A percentile compares a stretch with the other conserved stretches of the same genome.
These are phyloP conservation scores for Meripilus lineatus DNA, from an alignment of 1,284 basidiomycete species.

Conservation along the genomic window DNA sequence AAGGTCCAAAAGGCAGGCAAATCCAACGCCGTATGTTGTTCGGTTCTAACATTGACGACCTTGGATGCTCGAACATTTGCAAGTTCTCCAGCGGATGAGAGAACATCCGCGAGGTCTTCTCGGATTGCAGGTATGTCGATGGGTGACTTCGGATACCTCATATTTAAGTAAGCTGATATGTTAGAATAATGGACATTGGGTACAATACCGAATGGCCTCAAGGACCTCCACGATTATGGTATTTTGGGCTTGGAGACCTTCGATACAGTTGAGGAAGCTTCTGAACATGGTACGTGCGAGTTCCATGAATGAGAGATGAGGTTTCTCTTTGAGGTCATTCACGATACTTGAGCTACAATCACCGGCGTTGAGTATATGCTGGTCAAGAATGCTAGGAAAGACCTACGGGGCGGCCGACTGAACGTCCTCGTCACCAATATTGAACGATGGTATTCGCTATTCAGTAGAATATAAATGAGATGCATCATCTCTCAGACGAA, in stretches of 20 bases:
- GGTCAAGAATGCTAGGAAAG: not conserved
- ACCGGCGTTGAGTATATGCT: not conserved
- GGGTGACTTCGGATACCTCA: constrained; percentile 32
- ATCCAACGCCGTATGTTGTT: constrained; percentile 72
- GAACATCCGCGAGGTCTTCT: constrained; percentile 65
- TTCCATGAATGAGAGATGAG: constrained; percentile 65
- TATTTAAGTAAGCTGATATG: constrained; percentile 2
- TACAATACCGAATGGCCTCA: constrained; percentile 40
- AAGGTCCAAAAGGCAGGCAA: constrained; percentile 76
- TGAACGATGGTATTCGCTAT: constrained; percentile 56
- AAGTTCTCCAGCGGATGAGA: constrained; percentile 79
- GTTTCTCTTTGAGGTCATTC: constrained; percentile 61
- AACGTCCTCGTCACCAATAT: constrained; percentile 47
- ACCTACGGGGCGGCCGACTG: constrained; percentile 27
- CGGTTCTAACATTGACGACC: constrained; percentile 70
- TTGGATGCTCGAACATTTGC: constrained; percentile 80
- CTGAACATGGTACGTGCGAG: constrained; percentile 62
- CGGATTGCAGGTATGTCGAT: constrained; percentile 42
- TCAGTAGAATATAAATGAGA: constrained; percentile 5
- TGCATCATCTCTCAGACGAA: too few relatives aligned
- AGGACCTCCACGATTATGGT: constrained; percentile 59
- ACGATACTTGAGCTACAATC: constrained; percentile 31
- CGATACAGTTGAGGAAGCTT: constrained; percentile 65
- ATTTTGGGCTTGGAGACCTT: constrained; percentile 67
- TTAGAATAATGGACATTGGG: constrained; percentile 3